Percentiles rank a stretch among this genome's conserved stretches.
Evolutionary conservation across 2,329 filamentous ascomycete species (phyloP).

Genomic region (Coleophoma eucalyptorum): DNA sequence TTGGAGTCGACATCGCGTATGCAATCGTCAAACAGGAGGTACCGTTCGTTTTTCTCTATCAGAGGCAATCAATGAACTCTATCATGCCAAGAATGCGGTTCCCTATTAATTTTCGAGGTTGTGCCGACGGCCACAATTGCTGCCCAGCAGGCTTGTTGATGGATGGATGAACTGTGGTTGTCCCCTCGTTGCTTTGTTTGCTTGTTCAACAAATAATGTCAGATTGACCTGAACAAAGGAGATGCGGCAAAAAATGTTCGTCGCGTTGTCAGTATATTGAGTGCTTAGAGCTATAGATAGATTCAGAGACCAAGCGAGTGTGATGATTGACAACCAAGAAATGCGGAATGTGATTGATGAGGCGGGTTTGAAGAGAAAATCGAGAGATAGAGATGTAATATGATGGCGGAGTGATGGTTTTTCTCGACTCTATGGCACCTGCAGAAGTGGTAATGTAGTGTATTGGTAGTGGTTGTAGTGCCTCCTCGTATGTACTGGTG

Average conservation of each 20-base stretch:
- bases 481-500: not conserved
- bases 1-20: constrained; percentile 22
- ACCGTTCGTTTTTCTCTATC: not conserved
- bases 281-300: too few relatives aligned
- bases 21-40: not conserved
- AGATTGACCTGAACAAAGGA: not conserved
- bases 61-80: not conserved
- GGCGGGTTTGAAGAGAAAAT: not conserved
- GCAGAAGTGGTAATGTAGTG: too few relatives aligned
- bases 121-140: not conserved
- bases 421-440: not conserved
- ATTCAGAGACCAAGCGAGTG: constrained; percentile 4
- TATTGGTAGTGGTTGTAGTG: not conserved
- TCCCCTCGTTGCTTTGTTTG: not conserved
- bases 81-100: not conserved
- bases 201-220: not conserved
- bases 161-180: not conserved
- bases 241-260: not conserved
- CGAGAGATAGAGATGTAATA: not conserved
- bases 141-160: constrained; percentile 3
- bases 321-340: constrained; percentile 1
- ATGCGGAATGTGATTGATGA: not conserved
- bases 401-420: not conserved
- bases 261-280: not conserved
- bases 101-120: not conserved